Base-by-base conservation (phyloP, 1,284 basidiomycete species). In the Pseudozyma hubeiensis region DNA sequence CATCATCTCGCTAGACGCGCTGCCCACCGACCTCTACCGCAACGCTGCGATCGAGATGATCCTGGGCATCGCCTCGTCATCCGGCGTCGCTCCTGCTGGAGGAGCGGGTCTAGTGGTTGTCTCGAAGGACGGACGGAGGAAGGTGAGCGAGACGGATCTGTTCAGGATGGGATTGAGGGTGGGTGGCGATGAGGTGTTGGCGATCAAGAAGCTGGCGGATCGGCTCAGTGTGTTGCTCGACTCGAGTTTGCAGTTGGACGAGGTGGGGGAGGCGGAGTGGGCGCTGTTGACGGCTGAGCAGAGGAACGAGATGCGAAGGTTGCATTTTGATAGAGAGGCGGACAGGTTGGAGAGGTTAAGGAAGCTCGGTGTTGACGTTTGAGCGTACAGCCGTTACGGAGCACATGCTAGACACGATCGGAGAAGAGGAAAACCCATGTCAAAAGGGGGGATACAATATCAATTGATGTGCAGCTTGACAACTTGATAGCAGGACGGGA, bases 31-130 rank as follows among this genome's bases (percentile, higher is more conserved):
- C 7, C 50, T 66, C 13, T 80, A 84, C 53, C 77, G 81, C 16
- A 64, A 72, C 24, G 74, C 81, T 3, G 82, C 82, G 35, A 61
- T 84, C 49, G 77, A 84, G 66, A 77, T 83, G 62, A 81, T 84
- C 40, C 77, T 84, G 19, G 82, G 82, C 24, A 75, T 83, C 17
- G 64, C 75, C 17, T 47, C 68, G 50, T 4, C 34, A 33, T 49
- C 68, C 56, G 40, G 64, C 50, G 45, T 41, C 68, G 11, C 79
- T 58, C 39, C 53, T 50, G 45, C 67, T 37, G 10, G 44, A 39
- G 40, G 50, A 41, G 44, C 35, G 17, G 46, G 58, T 19, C 39
- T 64, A 31, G 64, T 55, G 39, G 62, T 59, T 46, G 31, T 37
- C 0, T 56, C 48, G 3, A 67, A 56, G 19, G 69, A 66, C 31